phyloP scores from a whole-genome alignment of 495 filamentous ascomycete species.

The Lentithecium fluviatile region DNA sequence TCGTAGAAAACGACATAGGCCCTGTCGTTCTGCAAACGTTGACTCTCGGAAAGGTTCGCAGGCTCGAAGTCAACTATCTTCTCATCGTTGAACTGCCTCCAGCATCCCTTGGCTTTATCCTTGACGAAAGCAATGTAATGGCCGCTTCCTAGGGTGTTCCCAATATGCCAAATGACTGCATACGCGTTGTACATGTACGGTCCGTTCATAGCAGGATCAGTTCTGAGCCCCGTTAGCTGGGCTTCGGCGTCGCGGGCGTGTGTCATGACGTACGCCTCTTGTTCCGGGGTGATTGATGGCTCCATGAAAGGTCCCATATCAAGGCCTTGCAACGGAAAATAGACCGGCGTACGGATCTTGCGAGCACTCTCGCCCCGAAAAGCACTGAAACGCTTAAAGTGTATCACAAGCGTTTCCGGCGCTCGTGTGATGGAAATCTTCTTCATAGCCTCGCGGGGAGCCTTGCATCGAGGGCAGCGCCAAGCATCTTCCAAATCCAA shows the following conservation, averaged over 20 bases:
- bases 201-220: constrained; percentile 55
- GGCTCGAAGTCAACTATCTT: constrained; percentile 59
- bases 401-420: constrained; percentile 68
- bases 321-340: constrained; percentile 65
- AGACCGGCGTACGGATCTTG: constrained; percentile 67
- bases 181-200: constrained; percentile 73
- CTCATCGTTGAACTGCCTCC: constrained; percentile 67
- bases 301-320: constrained; percentile 63
- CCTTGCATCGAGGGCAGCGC: constrained; percentile 70
- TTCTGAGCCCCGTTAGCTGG: constrained; percentile 15
- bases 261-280: constrained; percentile 31
- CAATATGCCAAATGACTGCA: constrained; percentile 67
- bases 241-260: constrained; percentile 3
- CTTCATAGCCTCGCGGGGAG: constrained; percentile 66
- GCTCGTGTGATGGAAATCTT: constrained; percentile 72
- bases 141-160: constrained; percentile 60
- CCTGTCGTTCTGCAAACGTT: constrained; percentile 59
- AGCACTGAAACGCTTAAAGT: constrained; percentile 71
- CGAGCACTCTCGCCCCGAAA: constrained; percentile 55
- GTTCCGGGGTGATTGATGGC: constrained; percentile 39
- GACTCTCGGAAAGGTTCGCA: constrained; percentile 47
- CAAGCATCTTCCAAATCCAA: constrained; percentile 67
- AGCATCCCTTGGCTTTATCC: constrained; percentile 56
- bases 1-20: constrained; percentile 69
- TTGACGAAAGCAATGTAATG: constrained; percentile 69